phyloP scores from a whole-genome alignment of 1,284 basidiomycete species.

The Chalciporus piperatoides region DNA sequence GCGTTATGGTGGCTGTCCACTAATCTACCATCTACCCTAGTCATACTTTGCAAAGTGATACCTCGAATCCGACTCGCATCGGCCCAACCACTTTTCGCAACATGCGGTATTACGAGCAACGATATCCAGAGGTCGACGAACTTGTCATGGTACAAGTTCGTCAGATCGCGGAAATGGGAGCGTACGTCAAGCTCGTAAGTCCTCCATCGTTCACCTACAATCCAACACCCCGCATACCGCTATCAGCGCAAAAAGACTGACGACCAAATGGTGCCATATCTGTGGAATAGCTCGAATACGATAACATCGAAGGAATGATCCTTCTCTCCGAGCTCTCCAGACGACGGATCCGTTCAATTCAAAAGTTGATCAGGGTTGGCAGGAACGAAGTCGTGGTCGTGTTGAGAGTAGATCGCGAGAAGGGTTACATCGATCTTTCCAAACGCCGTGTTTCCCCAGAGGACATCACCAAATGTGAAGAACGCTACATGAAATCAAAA shows the following conservation, averaged over 20 bases:
- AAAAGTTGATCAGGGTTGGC: slow-evolving; percentile 97
- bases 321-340: slow-evolving; percentile 94
- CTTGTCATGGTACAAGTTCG: slow-evolving; percentile 99
- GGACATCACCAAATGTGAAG: slow-evolving; percentile 98
- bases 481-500: slow-evolving; percentile 97
- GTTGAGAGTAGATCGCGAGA: slow-evolving; percentile 97
- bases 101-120: slow-evolving; percentile 82
- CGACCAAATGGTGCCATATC: neutral
- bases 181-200: slow-evolving; percentile 95
- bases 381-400: slow-evolving; percentile 99
- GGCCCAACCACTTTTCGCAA: neutral
- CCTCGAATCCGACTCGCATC: neutral
- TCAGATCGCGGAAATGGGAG: slow-evolving; percentile 99
- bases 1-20: too few relatives aligned
- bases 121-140: slow-evolving; percentile 89
- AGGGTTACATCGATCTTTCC: slow-evolving; percentile 99
- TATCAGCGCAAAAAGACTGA: neutral
- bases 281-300: slow-evolving; percentile 83
- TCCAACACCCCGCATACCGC: neutral
- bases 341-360: slow-evolving; percentile 95
- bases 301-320: slow-evolving; percentile 99
- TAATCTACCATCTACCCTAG: neutral
- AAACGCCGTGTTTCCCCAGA: slow-evolving; percentile 99
- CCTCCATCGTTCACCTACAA: neutral
- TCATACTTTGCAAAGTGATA: neutral